Base-by-base conservation (phyloP, 306 rosid genomes). In the Quercus dentata region DNA sequence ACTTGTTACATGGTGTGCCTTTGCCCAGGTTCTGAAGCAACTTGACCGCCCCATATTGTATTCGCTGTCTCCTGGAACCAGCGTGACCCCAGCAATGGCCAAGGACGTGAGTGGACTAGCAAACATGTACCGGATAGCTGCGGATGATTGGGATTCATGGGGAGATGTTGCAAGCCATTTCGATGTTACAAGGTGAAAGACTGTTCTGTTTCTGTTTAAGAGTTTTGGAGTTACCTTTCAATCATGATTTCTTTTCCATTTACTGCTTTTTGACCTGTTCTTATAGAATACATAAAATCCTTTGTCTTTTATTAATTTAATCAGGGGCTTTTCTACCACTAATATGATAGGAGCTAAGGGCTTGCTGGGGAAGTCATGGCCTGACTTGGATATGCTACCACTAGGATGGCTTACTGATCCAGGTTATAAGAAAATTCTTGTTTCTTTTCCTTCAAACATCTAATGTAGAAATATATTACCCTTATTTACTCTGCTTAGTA, bases 381-480 rank as follows among this genome's bases (percentile, higher is more conserved):
- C 99, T 69, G 97, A 95, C 87, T 80, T 93, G 89, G 99, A 93
- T 83, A 95, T 93, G 99, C 91, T 95, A 58, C 99, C 99, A 21
- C 77, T 93, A 46, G 99, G 99, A 81, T 90, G 94, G 97, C 92
- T 95, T 73, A 91, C 94, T 56, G 88, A 88, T 84, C 77, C 88
- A 84, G 99, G 99, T 93, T 51, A 79, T 7, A 70, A 79, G 72
- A 74, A 71, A 51, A 21, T 65, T 38, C 61, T 28, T 64, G 31
- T 78, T 41, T 27, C 21, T 71, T 69, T 84, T 25, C 11, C 13
- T 41, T 35, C 38, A 33, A 33, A n/a, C 74, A 21, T 5, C 38
- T 6, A 3, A 18, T 27, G 76, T 44, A 79, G 78, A 77, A 65
- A 74, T 63, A 58, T 71, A 74, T 79, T 25, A 4, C 19, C 65